Conservation (phyloP, 2,329 filamentous ascomycete species). For the Sclerotinia sclerotiorum region DNA sequence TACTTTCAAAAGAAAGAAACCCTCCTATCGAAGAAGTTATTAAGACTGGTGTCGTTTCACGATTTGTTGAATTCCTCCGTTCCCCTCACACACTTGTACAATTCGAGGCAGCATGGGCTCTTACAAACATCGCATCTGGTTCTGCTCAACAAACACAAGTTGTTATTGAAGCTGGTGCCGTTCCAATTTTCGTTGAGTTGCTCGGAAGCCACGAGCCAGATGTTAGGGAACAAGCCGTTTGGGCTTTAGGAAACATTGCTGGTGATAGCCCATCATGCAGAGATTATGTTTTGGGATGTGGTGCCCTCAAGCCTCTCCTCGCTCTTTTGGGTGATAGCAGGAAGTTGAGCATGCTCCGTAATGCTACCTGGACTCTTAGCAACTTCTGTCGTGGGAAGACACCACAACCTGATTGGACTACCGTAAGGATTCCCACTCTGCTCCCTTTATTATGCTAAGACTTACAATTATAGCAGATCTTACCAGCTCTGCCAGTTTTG, state of each 20-base stretch:
- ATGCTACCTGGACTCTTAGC: slow-evolving; percentile 98
- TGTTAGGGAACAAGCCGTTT: slow-evolving; percentile 96
- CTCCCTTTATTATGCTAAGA: slow-evolving; percentile 28
- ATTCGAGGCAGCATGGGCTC: slow-evolving; percentile 97
- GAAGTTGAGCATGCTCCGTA: slow-evolving; percentile 98
- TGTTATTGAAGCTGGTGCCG: slow-evolving; percentile 95
- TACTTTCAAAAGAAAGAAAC: slow-evolving; percentile 97
- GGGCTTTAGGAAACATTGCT: slow-evolving; percentile 97
- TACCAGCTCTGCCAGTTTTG: slow-evolving; percentile 89
- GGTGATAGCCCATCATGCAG: slow-evolving; percentile 97
- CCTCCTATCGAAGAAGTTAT: slow-evolving; percentile 99
- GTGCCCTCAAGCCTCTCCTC: slow-evolving; percentile 87
- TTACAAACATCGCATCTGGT: slow-evolving; percentile 98
- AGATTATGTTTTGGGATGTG: slow-evolving; percentile 90
- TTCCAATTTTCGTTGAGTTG: slow-evolving; percentile 97
- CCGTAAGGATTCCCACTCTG: slow-evolving; percentile 57
- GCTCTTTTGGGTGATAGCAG: slow-evolving; percentile 92
- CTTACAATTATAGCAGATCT: slow-evolving; percentile 62
- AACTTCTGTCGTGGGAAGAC: slow-evolving; percentile 99
- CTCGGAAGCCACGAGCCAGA: slow-evolving; percentile 94
- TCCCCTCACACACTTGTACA: slow-evolving; percentile 97
- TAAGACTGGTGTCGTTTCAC: slow-evolving; percentile 95
- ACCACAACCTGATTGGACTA: slow-evolving; percentile 96
- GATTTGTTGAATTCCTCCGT: slow-evolving; percentile 97
- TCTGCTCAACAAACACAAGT: slow-evolving; percentile 97